phyloP scores from a whole-genome alignment of 2,329 filamentous ascomycete genomes.

The Fusarium graminum region DNA sequence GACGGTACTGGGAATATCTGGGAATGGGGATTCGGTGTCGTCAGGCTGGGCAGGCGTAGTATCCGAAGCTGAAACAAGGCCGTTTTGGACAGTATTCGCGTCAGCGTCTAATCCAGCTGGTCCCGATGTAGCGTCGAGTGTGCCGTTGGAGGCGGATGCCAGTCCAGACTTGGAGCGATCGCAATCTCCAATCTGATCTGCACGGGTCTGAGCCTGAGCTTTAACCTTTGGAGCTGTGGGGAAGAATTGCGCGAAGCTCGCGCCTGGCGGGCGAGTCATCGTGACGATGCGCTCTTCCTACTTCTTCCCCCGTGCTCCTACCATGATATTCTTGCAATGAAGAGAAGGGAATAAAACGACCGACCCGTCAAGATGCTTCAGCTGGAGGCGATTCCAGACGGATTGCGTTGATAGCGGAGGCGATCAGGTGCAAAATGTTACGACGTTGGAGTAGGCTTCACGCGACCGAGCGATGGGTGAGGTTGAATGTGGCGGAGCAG shows the following conservation, averaged over 20 bases:
- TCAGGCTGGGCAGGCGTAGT: constrained; percentile 56
- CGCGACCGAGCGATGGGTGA: constrained; percentile 56
- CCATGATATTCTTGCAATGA: constrained; percentile 66
- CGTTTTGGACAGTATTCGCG: constrained; percentile 42
- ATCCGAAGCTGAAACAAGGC: constrained; percentile 45
- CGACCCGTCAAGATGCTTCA: constrained; percentile 7
- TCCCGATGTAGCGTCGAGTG: constrained; percentile 44
- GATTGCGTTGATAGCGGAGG: constrained; percentile 18
- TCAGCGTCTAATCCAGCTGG: constrained; percentile 45
- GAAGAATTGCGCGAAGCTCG: constrained; percentile 89
- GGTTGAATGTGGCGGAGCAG: constrained; percentile 43
- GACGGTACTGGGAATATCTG: constrained; percentile 77
- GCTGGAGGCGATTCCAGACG: constrained; percentile 19
- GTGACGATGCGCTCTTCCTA: constrained; percentile 66
- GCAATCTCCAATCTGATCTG: constrained; percentile 52
- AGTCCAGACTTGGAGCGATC: constrained; percentile 49
- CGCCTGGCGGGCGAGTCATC: constrained; percentile 83
- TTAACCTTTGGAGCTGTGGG: constrained; percentile 79
- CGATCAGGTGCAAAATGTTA: constrained; percentile 33
- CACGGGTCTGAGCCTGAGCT: constrained; percentile 55
- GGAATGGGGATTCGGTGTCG: constrained; percentile 70
- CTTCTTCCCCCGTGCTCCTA: constrained; percentile 65
- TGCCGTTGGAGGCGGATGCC: constrained; percentile 31
- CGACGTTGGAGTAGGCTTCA: constrained; percentile 52
- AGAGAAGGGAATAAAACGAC: constrained; percentile 31